Percentiles rank a stretch among this genome's conserved stretches.
Conservation (phyloP, 768 basidiomycete genomes). For the Cantharellus anzutake region DNA sequence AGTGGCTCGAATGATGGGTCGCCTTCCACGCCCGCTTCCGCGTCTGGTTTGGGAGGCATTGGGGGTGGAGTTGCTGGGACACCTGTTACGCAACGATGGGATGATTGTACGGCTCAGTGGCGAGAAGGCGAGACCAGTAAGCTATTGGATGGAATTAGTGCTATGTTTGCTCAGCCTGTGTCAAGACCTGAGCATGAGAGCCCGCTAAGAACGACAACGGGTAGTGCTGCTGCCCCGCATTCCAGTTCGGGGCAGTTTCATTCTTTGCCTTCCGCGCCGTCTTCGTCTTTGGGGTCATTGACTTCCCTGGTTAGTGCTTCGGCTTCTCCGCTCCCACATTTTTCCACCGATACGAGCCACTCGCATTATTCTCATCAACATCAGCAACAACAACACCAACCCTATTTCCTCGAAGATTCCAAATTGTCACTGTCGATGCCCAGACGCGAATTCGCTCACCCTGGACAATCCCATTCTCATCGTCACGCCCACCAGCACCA, state of each 20-base stretch:
- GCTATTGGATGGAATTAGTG: not conserved
- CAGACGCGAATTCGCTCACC: no score
- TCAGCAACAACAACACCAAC: no score
- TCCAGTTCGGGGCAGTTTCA: not conserved
- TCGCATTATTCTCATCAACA: no score
- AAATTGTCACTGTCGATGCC: no score
- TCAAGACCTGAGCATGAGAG: not conserved
- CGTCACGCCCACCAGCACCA: no score
- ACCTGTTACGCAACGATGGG: not conserved
- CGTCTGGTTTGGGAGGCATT: no score
- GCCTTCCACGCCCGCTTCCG: not conserved
- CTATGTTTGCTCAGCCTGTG: not conserved
- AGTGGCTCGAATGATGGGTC: not conserved
- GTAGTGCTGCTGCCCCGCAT: not conserved
- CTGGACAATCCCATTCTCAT: no score
- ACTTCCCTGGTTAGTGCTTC: no score
- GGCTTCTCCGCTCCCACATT: no score
- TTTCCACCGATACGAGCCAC: no score
- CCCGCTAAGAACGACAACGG: not conserved
- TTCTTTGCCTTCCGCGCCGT: not conserved
- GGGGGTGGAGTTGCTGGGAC: no score
- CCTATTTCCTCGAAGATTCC: no score
- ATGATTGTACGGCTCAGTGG: not conserved
- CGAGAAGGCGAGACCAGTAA: not conserved
- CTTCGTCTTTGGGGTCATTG: not conserved